Conservation (phyloP, 176 grass and related monocot genomes). For the Aegilops bicornis region DNA sequence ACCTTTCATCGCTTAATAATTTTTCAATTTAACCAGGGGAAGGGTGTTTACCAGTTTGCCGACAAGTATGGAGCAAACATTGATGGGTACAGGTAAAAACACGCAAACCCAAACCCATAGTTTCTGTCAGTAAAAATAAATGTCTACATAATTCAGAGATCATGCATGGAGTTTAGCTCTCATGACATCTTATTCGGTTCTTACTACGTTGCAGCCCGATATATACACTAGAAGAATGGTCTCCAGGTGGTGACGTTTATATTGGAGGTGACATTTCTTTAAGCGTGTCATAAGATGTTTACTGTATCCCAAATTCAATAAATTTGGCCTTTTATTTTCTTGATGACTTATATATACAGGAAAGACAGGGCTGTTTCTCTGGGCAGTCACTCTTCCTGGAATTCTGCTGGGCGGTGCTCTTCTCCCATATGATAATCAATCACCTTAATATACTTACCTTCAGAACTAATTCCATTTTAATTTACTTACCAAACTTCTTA, state of each 20-base stretch:
- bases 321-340: not conserved
- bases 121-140: too few relatives aligned
- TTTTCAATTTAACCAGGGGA: slow-evolving; percentile 46
- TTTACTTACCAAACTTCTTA: too few relatives aligned
- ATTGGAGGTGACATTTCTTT: slow-evolving; percentile 47
- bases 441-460: too few relatives aligned
- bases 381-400: slow-evolving; percentile 78
- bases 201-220: slow-evolving; percentile 59
- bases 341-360: slow-evolving; percentile 36
- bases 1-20: not conserved
- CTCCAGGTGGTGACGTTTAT: slow-evolving; percentile 68
- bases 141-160: too few relatives aligned
- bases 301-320: too few relatives aligned
- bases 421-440: not conserved
- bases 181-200: too few relatives aligned
- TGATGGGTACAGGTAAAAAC: slow-evolving; percentile 58
- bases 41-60: slow-evolving; percentile 72
- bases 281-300: too few relatives aligned
- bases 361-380: slow-evolving; percentile 78
- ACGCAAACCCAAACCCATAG: too few relatives aligned
- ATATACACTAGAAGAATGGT: slow-evolving; percentile 70
- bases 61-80: slow-evolving; percentile 91
- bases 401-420: slow-evolving; percentile 71
- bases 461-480: too few relatives aligned
- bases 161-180: too few relatives aligned